Percentiles rank a stretch among this genome's conserved stretches.
Conservation (phyloP, 2,329 filamentous ascomycete genomes). For the Didymosphaeria variabile region DNA sequence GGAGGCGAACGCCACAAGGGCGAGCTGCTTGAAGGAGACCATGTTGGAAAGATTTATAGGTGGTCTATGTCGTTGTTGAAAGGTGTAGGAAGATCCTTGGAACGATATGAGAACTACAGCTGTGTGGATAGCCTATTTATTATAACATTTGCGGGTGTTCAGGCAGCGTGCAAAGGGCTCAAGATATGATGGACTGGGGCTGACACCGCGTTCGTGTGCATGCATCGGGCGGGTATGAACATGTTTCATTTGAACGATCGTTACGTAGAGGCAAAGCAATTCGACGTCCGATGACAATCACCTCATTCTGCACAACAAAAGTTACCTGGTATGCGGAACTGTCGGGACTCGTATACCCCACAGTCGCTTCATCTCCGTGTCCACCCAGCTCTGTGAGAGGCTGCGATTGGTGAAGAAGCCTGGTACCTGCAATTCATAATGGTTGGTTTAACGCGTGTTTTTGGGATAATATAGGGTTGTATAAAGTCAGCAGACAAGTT, state of each 20-base stretch:
- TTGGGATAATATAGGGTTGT: background rate
- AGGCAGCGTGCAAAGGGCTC: background rate
- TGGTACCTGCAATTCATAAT: background rate
- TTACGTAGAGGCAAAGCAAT: background rate
- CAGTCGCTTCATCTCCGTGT: background rate
- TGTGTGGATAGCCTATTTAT: conserved; percentile 15
- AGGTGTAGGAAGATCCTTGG: conserved; percentile 10
- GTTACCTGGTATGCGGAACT: conserved; percentile 4
- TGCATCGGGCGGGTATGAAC: background rate
- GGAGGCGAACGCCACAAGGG: conserved; percentile 37
- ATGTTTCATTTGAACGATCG: conserved; percentile 10
- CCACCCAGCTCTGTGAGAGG: background rate
- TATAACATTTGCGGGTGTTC: conserved; percentile 2
- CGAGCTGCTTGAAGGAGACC: conserved; percentile 40
- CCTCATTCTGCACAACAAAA: background rate
- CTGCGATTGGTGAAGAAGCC: background rate
- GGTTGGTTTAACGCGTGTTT: background rate
- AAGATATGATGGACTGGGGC: no score
- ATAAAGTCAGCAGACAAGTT: conserved; percentile 7
- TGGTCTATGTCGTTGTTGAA: background rate
- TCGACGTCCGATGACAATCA: background rate
- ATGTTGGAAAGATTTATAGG: conserved; percentile 17
- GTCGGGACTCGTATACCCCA: background rate
- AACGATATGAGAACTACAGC: conserved; percentile 3
- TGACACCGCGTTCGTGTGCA: background rate